Base-by-base conservation (phyloP, 192 early-diverging fungal genomes). In the Linnemannia elongata region DNA sequence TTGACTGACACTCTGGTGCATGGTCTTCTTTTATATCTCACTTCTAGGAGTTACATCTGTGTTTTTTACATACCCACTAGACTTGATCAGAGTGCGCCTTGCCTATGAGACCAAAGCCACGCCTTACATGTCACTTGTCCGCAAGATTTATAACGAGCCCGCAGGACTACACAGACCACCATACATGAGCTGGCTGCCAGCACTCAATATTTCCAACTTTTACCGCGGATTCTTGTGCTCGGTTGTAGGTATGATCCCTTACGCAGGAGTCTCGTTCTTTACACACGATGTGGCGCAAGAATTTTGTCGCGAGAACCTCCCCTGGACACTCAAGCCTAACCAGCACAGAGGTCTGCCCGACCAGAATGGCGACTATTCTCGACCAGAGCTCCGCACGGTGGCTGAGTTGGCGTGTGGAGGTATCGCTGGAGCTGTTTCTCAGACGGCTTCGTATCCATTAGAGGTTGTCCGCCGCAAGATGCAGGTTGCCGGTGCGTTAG, bases 241-340 rank as follows among this genome's bases (percentile, higher is more conserved):
- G 18, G 80, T 98, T 30, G 91, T 92, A 80, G 98, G 98, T 15
- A 99, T 99, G 92, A 92, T 99, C 27, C 98, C 98, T 6, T 99
- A 99, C 81, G 98, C 97, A 27, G 98, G 98, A 45, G 96, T 96
- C 2, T 97, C 96, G 17, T 99, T 99, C 88, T 93, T 95, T 81
- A 94, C 93, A n/a, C 96, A 99, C 88, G 95, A 97, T 85, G 88
- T 90, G 13, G 47, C 96, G 36, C 95, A 92, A 69, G 80, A 93
- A 20, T 84, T 95, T 88, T 92, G 92, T 57, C 92, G 93, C 20
- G 85, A 90, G 18, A 71, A 88, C 68, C 54, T 91, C 33, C 69
- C 81, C 22, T 78, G 63, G 81, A 90, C 79, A 6, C 63, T 81
- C 69, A 84, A 66, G 57, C 75, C 33, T n/a, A 76, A 69, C 55